Evolutionary conservation across 257 asterid species (phyloP).

Genomic region (Asclepias syriaca): DNA sequence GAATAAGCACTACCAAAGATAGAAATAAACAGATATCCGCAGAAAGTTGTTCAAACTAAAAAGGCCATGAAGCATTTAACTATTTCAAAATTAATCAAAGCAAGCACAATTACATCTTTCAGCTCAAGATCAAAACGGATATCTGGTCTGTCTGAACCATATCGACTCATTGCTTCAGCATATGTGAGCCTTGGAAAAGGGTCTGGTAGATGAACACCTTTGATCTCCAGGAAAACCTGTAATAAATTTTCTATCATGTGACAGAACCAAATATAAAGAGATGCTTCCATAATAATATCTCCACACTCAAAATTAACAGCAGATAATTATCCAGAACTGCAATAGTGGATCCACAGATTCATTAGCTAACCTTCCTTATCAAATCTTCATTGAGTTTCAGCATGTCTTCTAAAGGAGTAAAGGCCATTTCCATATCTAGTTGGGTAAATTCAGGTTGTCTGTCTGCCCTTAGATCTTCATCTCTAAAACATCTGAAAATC

Average conservation of each 20-base stretch:
- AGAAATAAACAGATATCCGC: neutral
- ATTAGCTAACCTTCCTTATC: constrained; percentile 68
- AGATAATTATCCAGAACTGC: neutral
- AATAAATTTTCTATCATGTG: constrained; percentile 14
- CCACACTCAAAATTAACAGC: neutral
- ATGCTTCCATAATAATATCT: neutral
- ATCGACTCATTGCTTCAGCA: constrained; percentile 79
- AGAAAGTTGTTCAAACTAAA: neutral
- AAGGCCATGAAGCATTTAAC: neutral
- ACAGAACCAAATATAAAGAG: neutral
- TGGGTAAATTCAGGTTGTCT: constrained; percentile 99
- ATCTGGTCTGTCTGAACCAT: constrained; percentile 96
- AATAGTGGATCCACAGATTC: neutral
- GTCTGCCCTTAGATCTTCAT: constrained; percentile 98
- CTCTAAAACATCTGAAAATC: constrained; percentile 83
- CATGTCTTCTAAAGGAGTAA: constrained; percentile 92
- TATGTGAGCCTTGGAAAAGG: constrained; percentile 93
- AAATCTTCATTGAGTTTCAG: constrained; percentile 91
- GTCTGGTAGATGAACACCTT: constrained; percentile 78
- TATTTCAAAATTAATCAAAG: constrained; percentile 13
- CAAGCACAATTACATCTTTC: constrained; percentile 50
- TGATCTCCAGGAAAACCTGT: constrained; percentile 83
- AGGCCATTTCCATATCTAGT: constrained; percentile 95
- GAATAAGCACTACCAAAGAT: neutral
- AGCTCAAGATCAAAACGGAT: constrained; percentile 76